Conservation (phyloP, 1,139 yeast species). For the Yamadazyma kanchanaburiensis region DNA sequence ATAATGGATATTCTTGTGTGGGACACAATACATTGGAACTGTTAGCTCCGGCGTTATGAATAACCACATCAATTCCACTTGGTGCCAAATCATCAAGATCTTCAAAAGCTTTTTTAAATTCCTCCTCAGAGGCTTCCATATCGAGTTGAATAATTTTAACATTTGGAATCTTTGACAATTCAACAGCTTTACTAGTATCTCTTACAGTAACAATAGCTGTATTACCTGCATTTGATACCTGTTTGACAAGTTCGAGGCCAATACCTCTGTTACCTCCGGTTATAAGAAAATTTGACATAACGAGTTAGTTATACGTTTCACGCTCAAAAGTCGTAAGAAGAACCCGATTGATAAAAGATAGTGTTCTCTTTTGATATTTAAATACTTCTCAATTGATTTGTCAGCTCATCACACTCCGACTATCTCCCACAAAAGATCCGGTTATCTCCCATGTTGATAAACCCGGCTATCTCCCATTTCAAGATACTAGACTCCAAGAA, state of each 20-base stretch:
- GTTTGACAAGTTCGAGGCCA: constrained; percentile 14
- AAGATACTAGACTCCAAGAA: too few relatives aligned
- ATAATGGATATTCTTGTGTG: too few relatives aligned
- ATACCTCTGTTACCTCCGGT: constrained; percentile 22
- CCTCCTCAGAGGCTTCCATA: background rate
- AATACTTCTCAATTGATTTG: too few relatives aligned
- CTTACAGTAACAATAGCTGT: constrained; percentile 17
- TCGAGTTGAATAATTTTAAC: constrained; percentile 3
- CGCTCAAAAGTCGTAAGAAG: too few relatives aligned
- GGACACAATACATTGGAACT: too few relatives aligned
- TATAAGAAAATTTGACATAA: constrained; percentile 14
- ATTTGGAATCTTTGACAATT: constrained; percentile 3
- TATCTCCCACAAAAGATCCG: too few relatives aligned
- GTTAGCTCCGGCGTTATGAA: constrained; percentile 3
- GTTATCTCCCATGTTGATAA: too few relatives aligned
- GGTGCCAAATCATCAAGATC: constrained; percentile 3
- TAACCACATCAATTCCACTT: constrained; percentile 2
- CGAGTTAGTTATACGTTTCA: too few relatives aligned
- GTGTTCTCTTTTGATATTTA: too few relatives aligned
- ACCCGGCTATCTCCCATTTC: too few relatives aligned
- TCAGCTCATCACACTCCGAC: too few relatives aligned
- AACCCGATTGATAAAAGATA: too few relatives aligned
- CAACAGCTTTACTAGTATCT: constrained; percentile 7
- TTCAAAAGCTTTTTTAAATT: constrained; percentile 1
- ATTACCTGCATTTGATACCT: constrained; percentile 6